Evolutionary conservation across 2,329 filamentous ascomycete genomes (phyloP).

Genomic region (Penicillium oxalicum): DNA sequence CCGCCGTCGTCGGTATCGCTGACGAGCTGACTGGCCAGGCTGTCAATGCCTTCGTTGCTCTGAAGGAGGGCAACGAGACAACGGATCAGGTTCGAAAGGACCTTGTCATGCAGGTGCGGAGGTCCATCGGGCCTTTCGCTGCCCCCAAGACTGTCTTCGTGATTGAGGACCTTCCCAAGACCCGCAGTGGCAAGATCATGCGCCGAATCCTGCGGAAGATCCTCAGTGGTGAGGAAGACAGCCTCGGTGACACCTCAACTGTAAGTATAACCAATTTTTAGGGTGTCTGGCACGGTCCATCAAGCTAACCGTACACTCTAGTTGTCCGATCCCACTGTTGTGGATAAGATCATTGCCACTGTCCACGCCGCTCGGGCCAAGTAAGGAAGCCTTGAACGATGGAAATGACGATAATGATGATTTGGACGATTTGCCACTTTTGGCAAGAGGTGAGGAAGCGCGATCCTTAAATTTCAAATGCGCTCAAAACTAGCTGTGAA

Average conservation of each 20-base stretch:
- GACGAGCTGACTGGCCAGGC: slow-evolving; percentile 96
- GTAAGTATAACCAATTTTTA: slow-evolving; percentile 49
- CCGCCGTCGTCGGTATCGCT: slow-evolving; percentile 84
- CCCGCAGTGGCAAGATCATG: slow-evolving; percentile 98
- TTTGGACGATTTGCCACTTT: slow-evolving; percentile 9
- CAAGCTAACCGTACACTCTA: slow-evolving; percentile 32
- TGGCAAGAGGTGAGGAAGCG: neutral
- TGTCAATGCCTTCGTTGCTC: slow-evolving; percentile 90
- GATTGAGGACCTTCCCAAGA: slow-evolving; percentile 93
- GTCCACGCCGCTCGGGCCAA: slow-evolving; percentile 55
- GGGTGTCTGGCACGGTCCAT: too few species aligned
- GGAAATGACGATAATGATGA: slow-evolving; percentile 20
- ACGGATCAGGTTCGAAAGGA: slow-evolving; percentile 85
- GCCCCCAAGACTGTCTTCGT: slow-evolving; percentile 90
- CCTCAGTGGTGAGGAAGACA: slow-evolving; percentile 91
- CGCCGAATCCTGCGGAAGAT: slow-evolving; percentile 95
- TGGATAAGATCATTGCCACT: slow-evolving; percentile 78
- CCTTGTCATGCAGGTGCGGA: slow-evolving; percentile 86
- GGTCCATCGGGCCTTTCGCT: slow-evolving; percentile 95
- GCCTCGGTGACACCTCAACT: slow-evolving; percentile 86
- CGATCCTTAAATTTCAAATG: neutral
- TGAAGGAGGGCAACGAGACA: slow-evolving; percentile 76
- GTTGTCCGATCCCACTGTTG: slow-evolving; percentile 84
- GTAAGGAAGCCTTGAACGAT: slow-evolving; percentile 18
- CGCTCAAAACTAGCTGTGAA: neutral